phyloP scores from a whole-genome alignment of 129 eudicot species.

The Helianthus tuberosus region DNA sequence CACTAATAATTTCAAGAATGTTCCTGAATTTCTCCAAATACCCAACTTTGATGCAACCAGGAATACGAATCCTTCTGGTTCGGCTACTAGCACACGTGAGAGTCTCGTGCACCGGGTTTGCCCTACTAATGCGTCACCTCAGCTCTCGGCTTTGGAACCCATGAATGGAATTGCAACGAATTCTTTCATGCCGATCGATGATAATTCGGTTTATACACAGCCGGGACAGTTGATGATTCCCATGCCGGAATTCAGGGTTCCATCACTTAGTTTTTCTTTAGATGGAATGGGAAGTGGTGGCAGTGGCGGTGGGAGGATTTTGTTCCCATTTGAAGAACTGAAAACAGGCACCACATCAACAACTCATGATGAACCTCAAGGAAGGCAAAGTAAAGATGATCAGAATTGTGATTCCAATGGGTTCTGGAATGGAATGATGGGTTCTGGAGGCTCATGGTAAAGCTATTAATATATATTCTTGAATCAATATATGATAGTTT shows the following conservation, averaged over 20 bases:
- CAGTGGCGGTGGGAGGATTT: slow-evolving; percentile 42
- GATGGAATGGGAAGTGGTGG: neutral
- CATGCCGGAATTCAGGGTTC: slow-evolving; percentile 25
- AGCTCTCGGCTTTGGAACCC: slow-evolving; percentile 66
- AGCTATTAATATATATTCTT: neutral
- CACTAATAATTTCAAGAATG: slow-evolving; percentile 52
- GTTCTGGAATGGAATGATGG: slow-evolving; percentile 77
- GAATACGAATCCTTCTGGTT: slow-evolving; percentile 8
- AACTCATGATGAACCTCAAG: slow-evolving; percentile 14
- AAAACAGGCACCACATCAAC: slow-evolving; percentile 52
- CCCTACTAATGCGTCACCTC: slow-evolving; percentile 25
- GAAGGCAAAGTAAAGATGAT: slow-evolving; percentile 43
- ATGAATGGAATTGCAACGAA: slow-evolving; percentile 52
- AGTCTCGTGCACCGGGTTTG: slow-evolving; percentile 3
- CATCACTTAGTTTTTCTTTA: neutral
- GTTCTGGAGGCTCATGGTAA: slow-evolving; percentile 85
- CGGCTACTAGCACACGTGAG: neutral
- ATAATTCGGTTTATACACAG: slow-evolving; percentile 27
- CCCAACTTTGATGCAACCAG: slow-evolving; percentile 52
- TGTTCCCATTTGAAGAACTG: slow-evolving; percentile 78
- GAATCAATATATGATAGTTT: slow-evolving; percentile 16
- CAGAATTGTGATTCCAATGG: slow-evolving; percentile 64
- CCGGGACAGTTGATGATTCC: slow-evolving; percentile 29
- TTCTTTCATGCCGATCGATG: slow-evolving; percentile 51
- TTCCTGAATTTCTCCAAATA: slow-evolving; percentile 55